A percentile compares a stretch with the other conserved stretches of the same genome.
Conservation (phyloP, 2,329 filamentous ascomycete genomes). For the Aspergillus neotritici region DNA sequence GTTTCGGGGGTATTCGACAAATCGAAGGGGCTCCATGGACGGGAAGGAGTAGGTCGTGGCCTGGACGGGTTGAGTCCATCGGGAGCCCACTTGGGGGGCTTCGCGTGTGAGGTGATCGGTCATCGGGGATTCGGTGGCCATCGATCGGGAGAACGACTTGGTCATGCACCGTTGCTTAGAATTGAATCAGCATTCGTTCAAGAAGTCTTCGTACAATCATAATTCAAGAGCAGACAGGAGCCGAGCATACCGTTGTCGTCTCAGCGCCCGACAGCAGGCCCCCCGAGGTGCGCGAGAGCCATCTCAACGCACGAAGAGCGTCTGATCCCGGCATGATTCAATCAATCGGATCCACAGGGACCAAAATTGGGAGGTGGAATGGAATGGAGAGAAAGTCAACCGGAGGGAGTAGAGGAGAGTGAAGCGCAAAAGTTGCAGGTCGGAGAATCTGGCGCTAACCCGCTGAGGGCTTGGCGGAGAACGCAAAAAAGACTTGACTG, state of each 20-base stretch:
- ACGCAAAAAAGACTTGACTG: conserved; percentile 35
- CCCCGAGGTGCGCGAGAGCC: conserved; percentile 34
- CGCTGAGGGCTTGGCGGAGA: conserved; percentile 28
- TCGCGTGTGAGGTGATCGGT: conserved; percentile 24
- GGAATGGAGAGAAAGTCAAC: not conserved
- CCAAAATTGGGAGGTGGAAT: conserved; percentile 9
- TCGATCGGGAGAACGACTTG: conserved; percentile 39
- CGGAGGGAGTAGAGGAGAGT: conserved; percentile 4
- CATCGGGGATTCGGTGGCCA: conserved; percentile 45
- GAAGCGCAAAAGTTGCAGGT: conserved; percentile 29
- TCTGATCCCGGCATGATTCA: conserved; percentile 34
- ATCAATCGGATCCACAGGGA: not conserved
- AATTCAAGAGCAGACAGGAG: not conserved
- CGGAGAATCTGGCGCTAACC: conserved; percentile 28
- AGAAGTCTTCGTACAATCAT: conserved; percentile 1
- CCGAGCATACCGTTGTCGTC: conserved; percentile 34
- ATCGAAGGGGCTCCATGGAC: conserved; percentile 71
- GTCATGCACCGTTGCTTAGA: conserved; percentile 43
- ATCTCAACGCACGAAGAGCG: conserved; percentile 32
- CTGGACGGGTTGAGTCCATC: conserved; percentile 54
- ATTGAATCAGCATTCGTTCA: not conserved
- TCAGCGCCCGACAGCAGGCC: conserved; percentile 31
- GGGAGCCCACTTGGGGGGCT: conserved; percentile 31
- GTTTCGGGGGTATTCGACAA: conserved; percentile 71
- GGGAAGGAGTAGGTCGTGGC: conserved; percentile 90